Evolutionary conservation across 257 asterid genomes (phyloP), one percentile per base, ranked within the genome.

Genomic region (Fraxinus cuspidata): DNA sequence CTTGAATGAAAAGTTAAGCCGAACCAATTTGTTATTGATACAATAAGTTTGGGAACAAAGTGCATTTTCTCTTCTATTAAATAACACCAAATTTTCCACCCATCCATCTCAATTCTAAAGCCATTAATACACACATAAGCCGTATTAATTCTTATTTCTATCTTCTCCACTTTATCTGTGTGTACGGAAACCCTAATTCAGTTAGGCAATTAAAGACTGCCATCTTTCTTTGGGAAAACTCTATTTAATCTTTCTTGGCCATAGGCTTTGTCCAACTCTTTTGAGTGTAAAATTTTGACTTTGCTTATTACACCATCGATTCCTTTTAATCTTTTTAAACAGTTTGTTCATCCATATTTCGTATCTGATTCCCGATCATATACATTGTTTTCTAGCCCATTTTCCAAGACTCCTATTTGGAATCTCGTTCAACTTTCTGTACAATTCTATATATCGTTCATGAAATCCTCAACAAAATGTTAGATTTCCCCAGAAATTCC

Each of bases 101-200:
- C 78, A 28, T 74, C 28, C 60, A 70, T 72, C 77, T 64, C 71
- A 63, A 74, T 21, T 40, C 78, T 28, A 60, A 71, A 27, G 12
- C 66, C 72, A 35, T 51, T 72, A 4, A 68, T 0, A 42, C 28
- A 51, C 25, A 0, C 53, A 79, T 29, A 80, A 1, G 9, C 2
- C 0, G 3, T 31, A 31, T 31, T 31, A 31, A 31, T 31, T 31
- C 34, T 3, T 71, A 19, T 71, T 69, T 74, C 79, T 58, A 16
- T 16, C 74, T 12, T 76, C 80, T 80, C 32, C 21, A 10, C 60
- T 78, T 28, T 70, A 81, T 80, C 76, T n/a, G 78, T 49, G 7
- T 53, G 87, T 84, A 84, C 88, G 88, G 88, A 83, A 84, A 73
- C 87, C 81, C 81, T 81, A 74, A 40, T 78, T 60, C 80, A 44